Evolutionary conservation across 768 basidiomycete genomes (phyloP), one percentile per base, ranked within the genome.

Genomic region (Trametes maxima): DNA sequence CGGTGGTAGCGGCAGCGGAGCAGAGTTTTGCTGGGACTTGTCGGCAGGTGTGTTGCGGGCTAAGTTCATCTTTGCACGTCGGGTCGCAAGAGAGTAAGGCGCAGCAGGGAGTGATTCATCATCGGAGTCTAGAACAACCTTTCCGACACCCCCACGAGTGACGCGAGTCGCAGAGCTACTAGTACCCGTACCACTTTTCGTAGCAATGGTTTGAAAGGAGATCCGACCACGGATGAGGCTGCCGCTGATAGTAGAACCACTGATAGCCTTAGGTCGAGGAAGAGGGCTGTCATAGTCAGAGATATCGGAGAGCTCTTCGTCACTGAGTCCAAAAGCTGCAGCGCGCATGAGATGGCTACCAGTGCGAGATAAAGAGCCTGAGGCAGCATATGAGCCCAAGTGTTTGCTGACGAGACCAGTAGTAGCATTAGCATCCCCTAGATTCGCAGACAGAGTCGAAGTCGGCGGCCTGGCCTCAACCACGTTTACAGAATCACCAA

Each of bases 221-320:
- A 62, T 45, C 5, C 56, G 55, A 17, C 61, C 61, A 7, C 56
- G 61, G 12, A 51, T 43, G 7, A 62, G 35, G 24, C 55, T 57
- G 10, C 39, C 28, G 42, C 44, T 36, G 42, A 50, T 58, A 11
- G 33, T 22, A n/a, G 50, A 46, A 19, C 51, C 50, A 14, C 22
- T 44, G 5, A 62, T 25, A 21, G 35, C 12, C 28, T 35, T 57
- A 3, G 61, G 53, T 16, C 43, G 59, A 11, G 60, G 60, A 10
- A 51, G 49, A 40, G 43, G 44, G 12, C 56, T 59, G 11, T 62
- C 59, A 21, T 21, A 57, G 25, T 66, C 65, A 33, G 67, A 68
- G n/a, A 68, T 55, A 0, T 69, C 68, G 24, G 71, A 72, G 1
- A 70, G 66, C 21, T 69, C 71, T 43, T 69, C 66, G 39, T 68